Evolutionary conservation across 1,284 basidiomycete species (phyloP).

Genomic region (Fomitopsis schrenkii): DNA sequence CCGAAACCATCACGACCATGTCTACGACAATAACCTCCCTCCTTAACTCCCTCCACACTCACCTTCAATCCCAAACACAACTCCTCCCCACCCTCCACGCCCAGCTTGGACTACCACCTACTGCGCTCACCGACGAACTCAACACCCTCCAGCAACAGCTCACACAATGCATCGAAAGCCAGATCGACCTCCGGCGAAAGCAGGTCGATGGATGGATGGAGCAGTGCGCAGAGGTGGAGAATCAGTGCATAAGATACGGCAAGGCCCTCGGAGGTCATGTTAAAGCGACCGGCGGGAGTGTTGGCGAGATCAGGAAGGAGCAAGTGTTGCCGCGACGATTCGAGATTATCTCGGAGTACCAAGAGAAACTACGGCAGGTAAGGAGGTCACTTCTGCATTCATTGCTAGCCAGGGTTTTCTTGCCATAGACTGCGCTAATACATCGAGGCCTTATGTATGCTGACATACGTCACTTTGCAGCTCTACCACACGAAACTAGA

Average conservation of each 20-base stretch:
- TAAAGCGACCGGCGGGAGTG: conserved; percentile 55
- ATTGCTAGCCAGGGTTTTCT: background rate
- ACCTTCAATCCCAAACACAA: conserved; percentile 72
- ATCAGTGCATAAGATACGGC: conserved; percentile 57
- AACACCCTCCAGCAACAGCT: conserved; percentile 60
- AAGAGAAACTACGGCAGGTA: conserved; percentile 75
- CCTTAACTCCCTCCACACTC: conserved; percentile 71
- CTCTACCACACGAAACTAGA: conserved; percentile 78
- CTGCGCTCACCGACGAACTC: conserved; percentile 74
- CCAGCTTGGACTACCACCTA: conserved; percentile 66
- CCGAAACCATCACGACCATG: conserved; percentile 6
- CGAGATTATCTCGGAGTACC: conserved; percentile 59
- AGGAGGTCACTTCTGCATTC: conserved; percentile 18
- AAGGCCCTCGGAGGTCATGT: conserved; percentile 66
- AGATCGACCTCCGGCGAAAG: conserved; percentile 58
- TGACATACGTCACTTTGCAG: conserved; percentile 28
- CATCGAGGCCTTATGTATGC: background rate
- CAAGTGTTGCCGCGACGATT: conserved; percentile 63
- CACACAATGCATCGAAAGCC: conserved; percentile 63
- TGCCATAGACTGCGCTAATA: no score
- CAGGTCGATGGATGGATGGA: conserved; percentile 70
- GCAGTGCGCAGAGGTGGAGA: conserved; percentile 60
- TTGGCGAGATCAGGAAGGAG: conserved; percentile 57
- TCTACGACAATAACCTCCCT: conserved; percentile 45
- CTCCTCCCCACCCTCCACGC: conserved; percentile 68